Evolutionary conservation across 306 rosid genomes (phyloP), one percentile per base, ranked within the genome.

Genomic region (Gastrolobium villosum): DNA sequence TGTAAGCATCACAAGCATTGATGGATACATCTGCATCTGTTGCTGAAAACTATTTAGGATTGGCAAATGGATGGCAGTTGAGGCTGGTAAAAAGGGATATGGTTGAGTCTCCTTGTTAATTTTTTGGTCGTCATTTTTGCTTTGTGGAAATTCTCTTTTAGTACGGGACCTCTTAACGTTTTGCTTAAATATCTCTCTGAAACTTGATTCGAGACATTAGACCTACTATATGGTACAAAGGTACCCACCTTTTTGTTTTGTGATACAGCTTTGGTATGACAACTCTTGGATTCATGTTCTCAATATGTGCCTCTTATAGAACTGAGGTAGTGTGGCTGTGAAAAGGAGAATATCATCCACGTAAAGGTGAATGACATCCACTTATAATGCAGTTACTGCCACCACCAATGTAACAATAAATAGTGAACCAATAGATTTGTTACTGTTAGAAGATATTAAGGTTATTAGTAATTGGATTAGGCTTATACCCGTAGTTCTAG

Each of bases 1-100:
- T 84, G 60, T 78, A 56, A 76, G 85, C 81, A 67, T 82, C 68
- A 69, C 82, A 56, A 76, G 77, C 70, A 31, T 71, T 50, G 76
- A 40, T 82, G 69, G 13, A 65, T 76, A 28, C 53, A 55, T 49
- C 52, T 30, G 76, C 73, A 48, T 64, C 65, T 84, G 81, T 66
- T 66, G 72, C 86, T 63, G 74, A 74, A 67, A 85, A 69, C 82
- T 81, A 74, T 79, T 63, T 56, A 64, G 34, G 5, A 66, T 72
- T 69, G 69, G 40, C 49, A 28, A 49, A 14, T 76, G 78, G 81
- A 64, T 50, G 55, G 54, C 75, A 41, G 39, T 69, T 84, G 76
- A 48, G 62, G 59, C 69, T 71, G 30, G 43, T 60, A 14, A 61
- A 41, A 50, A 63, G 8, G 8, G 30, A 48, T 62, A 53, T 43